These are phyloP conservation scores for Cladorrhinum sp. DNA, from an alignment of 2,329 filamentous ascomycete species.

Conservation along the genomic window DNA sequence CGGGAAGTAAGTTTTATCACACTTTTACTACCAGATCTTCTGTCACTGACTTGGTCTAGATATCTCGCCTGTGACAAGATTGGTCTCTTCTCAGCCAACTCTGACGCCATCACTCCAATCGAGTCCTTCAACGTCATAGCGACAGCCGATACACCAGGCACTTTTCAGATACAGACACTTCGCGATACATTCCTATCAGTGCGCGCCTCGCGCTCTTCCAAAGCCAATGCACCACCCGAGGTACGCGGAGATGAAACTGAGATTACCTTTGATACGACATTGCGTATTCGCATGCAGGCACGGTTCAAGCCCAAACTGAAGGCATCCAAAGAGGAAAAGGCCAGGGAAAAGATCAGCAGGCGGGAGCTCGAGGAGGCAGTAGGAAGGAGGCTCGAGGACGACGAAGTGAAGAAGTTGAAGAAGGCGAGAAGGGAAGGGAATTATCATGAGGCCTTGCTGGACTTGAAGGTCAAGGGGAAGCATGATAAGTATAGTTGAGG, in stretches of 20 bases:
- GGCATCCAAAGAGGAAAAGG: slow-evolving; percentile 78
- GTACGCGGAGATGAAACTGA: slow-evolving; percentile 72
- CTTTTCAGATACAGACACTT: slow-evolving; percentile 72
- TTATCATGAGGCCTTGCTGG: slow-evolving; percentile 82
- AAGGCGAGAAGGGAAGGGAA: slow-evolving; percentile 80
- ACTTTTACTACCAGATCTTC: background rate
- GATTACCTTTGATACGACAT: slow-evolving; percentile 65
- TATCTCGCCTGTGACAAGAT: slow-evolving; percentile 85
- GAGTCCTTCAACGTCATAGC: slow-evolving; percentile 75
- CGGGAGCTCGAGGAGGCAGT: slow-evolving; percentile 81
- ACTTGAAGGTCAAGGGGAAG: slow-evolving; percentile 87
- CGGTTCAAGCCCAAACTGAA: slow-evolving; percentile 84
- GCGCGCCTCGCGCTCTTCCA: slow-evolving; percentile 51
- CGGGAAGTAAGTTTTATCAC: slow-evolving; percentile 58
- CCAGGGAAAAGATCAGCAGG: slow-evolving; percentile 78
- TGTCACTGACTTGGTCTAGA: slow-evolving; percentile 40
- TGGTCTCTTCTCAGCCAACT: slow-evolving; percentile 71
- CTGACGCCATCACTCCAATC: slow-evolving; percentile 78
- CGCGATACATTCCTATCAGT: slow-evolving; percentile 68
- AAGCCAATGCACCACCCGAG: slow-evolving; percentile 53
- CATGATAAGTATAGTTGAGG: slow-evolving; percentile 73
- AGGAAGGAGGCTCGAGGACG: slow-evolving; percentile 72
- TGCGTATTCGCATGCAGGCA: slow-evolving; percentile 90
- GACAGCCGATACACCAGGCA: slow-evolving; percentile 62
- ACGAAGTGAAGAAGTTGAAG: slow-evolving; percentile 82